Conservation (phyloP, 75 land plant genomes). For the Pinus tabuliformis region DNA sequence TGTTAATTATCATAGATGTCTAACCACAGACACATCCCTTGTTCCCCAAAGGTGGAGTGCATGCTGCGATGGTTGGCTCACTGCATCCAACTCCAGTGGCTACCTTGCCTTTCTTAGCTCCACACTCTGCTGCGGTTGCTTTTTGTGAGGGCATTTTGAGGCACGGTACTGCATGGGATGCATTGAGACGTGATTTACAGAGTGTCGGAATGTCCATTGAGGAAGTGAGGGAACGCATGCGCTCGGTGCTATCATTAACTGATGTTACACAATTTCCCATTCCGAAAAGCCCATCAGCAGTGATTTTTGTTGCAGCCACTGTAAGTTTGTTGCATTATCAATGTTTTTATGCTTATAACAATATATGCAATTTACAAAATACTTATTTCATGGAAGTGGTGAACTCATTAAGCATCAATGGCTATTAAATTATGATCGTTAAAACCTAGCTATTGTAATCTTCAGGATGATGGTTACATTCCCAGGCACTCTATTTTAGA, state of each 20-base stretch:
- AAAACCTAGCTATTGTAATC: background rate
- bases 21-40: background rate
- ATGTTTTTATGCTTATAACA: background rate
- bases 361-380: background rate
- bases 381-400: too few relatives aligned
- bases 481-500: slow-evolving; percentile 86
- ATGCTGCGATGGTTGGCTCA: slow-evolving; percentile 99
- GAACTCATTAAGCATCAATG: too few relatives aligned
- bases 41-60: slow-evolving; percentile 80
- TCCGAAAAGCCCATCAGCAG: slow-evolving; percentile 82
- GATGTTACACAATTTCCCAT: slow-evolving; percentile 94
- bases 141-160: slow-evolving; percentile 93
- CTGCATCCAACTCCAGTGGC: slow-evolving; percentile 91
- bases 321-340: slow-evolving; percentile 37
- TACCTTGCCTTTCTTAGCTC: slow-evolving; percentile 88
- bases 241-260: slow-evolving; percentile 83
- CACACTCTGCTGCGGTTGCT: slow-evolving; percentile 95
- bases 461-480: slow-evolving; percentile 96
- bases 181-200: slow-evolving; percentile 68
- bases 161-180: slow-evolving; percentile 97
- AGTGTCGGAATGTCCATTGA: slow-evolving; percentile 71
- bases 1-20: slow-evolving; percentile 1
- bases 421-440: slow-evolving; percentile 6
- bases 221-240: slow-evolving; percentile 87
- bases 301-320: slow-evolving; percentile 93